These are phyloP conservation scores for Lodderomyces metapsilosis DNA, from an alignment of 1,139 yeast genomes.

Conservation along the genomic window DNA sequence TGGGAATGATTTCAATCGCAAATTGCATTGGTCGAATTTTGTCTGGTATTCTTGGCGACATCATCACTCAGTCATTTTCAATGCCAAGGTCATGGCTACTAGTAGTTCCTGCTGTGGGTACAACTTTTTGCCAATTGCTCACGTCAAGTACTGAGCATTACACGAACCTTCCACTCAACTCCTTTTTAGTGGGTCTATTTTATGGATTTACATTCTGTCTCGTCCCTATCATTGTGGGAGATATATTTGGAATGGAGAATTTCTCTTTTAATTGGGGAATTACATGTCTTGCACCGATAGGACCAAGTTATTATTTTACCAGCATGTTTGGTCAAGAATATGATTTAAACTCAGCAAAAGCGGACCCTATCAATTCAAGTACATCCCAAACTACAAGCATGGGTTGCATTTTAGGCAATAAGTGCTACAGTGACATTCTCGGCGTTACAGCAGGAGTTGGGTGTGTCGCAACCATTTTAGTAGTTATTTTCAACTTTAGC, in stretches of 20 bases:
- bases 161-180: conserved; percentile 32
- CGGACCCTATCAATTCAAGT: neutral
- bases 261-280: conserved; percentile 62
- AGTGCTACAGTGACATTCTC: conserved; percentile 47
- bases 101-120: conserved; percentile 44
- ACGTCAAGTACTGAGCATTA: conserved; percentile 31
- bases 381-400: neutral
- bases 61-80: conserved; percentile 41
- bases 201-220: conserved; percentile 60
- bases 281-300: conserved; percentile 51
- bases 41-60: conserved; percentile 54
- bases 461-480: conserved; percentile 21
- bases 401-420: conserved; percentile 36
- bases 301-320: conserved; percentile 52
- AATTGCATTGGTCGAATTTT: conserved; percentile 54
- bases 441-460: conserved; percentile 32
- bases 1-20: conserved; percentile 52
- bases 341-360: conserved; percentile 37
- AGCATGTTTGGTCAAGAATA: conserved; percentile 51
- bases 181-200: conserved; percentile 50
- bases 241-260: conserved; percentile 52
- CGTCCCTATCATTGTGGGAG: conserved; percentile 59
- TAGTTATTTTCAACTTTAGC: conserved; percentile 27
- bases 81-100: conserved; percentile 47
- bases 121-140: conserved; percentile 41